Conservation (phyloP, 768 basidiomycete species). For the Leccinellum luteum region DNA sequence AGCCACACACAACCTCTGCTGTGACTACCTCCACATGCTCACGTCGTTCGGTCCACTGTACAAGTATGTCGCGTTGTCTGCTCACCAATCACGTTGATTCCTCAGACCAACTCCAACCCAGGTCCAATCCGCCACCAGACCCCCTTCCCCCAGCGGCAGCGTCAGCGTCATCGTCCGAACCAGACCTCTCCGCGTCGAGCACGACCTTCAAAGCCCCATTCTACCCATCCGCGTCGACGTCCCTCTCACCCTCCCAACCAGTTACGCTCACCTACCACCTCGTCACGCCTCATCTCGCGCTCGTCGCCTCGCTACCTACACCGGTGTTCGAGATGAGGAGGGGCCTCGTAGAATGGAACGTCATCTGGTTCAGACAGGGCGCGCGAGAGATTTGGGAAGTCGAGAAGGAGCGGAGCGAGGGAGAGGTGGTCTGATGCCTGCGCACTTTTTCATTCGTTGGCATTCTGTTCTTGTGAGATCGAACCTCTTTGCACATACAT, state of each 20-base stretch:
- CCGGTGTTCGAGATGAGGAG: constrained; percentile 68
- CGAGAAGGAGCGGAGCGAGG: constrained; percentile 51
- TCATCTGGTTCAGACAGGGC: constrained; percentile 81
- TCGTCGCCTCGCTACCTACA: constrained; percentile 72
- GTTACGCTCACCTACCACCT: constrained; percentile 84
- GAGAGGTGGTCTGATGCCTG: constrained; percentile 11
- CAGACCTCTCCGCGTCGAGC: constrained; percentile 8
- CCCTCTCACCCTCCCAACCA: constrained; percentile 52
- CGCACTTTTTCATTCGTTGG: not conserved
- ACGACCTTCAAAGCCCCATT: constrained; percentile 44
- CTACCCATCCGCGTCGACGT: constrained; percentile 69
- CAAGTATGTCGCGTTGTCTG: constrained; percentile 47
- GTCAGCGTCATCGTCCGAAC: not conserved
- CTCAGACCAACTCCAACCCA: not conserved
- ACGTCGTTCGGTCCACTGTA: constrained; percentile 85
- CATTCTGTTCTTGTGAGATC: not conserved
- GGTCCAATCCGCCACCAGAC: constrained; percentile 19
- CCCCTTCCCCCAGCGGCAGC: constrained; percentile 1
- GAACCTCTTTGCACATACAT: not conserved
- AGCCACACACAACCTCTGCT: constrained; percentile 84
- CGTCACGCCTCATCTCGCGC: constrained; percentile 67
- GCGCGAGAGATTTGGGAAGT: constrained; percentile 79
- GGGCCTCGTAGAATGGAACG: constrained; percentile 82
- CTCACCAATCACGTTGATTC: not conserved
- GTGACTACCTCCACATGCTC: constrained; percentile 86